Evolutionary conservation across 352 stramenopile species (phyloP), one percentile per base, ranked within the genome.

Genomic region (Globisporangium recalcitrans): DNA sequence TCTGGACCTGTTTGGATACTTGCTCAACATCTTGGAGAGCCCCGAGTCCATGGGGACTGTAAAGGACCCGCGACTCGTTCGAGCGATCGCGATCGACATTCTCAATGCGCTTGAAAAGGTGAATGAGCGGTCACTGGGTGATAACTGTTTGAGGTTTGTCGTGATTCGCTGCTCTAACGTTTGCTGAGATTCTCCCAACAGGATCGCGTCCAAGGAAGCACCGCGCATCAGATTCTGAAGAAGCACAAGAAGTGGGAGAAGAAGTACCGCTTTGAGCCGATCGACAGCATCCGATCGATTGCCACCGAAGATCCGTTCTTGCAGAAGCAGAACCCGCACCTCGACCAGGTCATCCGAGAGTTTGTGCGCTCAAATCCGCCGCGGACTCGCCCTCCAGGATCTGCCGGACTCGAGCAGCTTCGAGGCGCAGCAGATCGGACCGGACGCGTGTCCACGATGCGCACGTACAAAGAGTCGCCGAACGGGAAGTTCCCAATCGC

Each of bases 211-310:
- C 86, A 95, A 69, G 73, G 75, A n/a, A 75, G 52, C 36, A 79
- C 79, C 0, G 86, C 86, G 0, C 85, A 91, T 42, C 77, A 93
- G 54, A 83, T 93, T 38, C 52, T 95, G 19, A 95, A 93, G 59
- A 95, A 92, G 61, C 74, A 93, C 72, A 95, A 93, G 57, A 91
- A 91, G 53, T 95, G 86, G 86, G 78, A 90, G 57, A 95, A 95
- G 64, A 87, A 78, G 53, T 91, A 84, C 59, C 77, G 77, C 16
- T 76, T 71, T 60, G 78, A 87, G 70, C 32, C 67, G 32, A 85
- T 72, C 0, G 70, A 80, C n/a, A 67, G 72, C 24, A 51, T 87
- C 21, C 73, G 63, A 53, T 69, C 72, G 16, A 70, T 78, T 53
- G 62, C 65, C 42, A 78, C 75, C 0, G 82, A 93, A 65, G 84